These are phyloP conservation scores for Termitomyces sp. DNA, from an alignment of 768 basidiomycete species.

Conservation along the genomic window DNA sequence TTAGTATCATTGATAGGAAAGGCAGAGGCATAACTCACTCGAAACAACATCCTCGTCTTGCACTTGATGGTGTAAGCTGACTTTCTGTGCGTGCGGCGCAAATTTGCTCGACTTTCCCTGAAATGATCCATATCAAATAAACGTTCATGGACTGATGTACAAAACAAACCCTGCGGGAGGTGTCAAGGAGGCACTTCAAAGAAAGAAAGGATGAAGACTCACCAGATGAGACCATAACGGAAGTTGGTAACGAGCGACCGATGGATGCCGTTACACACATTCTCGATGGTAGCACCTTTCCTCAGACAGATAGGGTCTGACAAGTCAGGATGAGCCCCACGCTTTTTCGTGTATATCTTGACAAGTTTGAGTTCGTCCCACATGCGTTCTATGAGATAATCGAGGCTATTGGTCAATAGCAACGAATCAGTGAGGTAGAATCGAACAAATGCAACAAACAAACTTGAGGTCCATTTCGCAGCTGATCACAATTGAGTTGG, in stretches of 20 bases:
- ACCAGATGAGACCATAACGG: slow-evolving; percentile 94
- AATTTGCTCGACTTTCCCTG: slow-evolving; percentile 95
- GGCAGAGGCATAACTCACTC: slow-evolving; percentile 43
- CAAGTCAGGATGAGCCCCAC: slow-evolving; percentile 91
- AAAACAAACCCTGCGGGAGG: slow-evolving; percentile 6
- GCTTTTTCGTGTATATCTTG: slow-evolving; percentile 96
- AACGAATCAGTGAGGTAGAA: neutral
- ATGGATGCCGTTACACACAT: slow-evolving; percentile 91
- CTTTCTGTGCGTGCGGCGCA: slow-evolving; percentile 90
- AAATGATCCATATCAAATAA: neutral
- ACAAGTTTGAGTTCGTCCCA: slow-evolving; percentile 79
- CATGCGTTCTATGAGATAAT: slow-evolving; percentile 69
- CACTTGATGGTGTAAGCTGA: slow-evolving; percentile 77
- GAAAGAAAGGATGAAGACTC: slow-evolving; percentile 19
- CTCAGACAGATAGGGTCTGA: slow-evolving; percentile 87
- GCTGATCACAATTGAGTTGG: slow-evolving; percentile 89
- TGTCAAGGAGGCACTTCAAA: neutral
- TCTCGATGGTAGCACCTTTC: slow-evolving; percentile 91
- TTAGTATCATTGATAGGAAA: neutral
- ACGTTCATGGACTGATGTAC: neutral
- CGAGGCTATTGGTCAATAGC: slow-evolving; percentile 38
- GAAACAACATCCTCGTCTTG: slow-evolving; percentile 88
- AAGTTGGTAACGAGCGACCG: slow-evolving; percentile 86
- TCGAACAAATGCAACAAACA: slow-evolving; percentile 12
- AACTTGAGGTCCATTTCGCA: slow-evolving; percentile 94